A percentile compares a stretch with the other conserved stretches of the same genome.
Conservation (phyloP, 305 asterid genomes). For the Lippia alba region DNA sequence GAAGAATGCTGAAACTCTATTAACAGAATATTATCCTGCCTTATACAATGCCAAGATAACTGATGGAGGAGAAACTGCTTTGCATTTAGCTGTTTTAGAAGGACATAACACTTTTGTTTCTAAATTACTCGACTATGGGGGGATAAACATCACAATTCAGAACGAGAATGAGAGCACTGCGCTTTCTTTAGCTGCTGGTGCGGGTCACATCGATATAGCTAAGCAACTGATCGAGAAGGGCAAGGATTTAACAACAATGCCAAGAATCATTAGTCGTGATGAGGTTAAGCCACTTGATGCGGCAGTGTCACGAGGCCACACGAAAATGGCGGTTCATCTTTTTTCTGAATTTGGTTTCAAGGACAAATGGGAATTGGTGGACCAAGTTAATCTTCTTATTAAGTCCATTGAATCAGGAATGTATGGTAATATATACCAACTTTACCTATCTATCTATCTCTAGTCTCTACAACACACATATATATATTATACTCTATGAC, state of each 20-base stretch:
- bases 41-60: constrained; percentile 19
- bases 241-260: constrained; percentile 5
- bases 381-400: constrained; percentile 28
- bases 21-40: neutral
- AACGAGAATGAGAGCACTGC: constrained; percentile 35
- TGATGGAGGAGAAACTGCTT: constrained; percentile 40
- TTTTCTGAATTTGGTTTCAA: constrained; percentile 4
- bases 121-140: constrained; percentile 17
- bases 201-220: constrained; percentile 33
- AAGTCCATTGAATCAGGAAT: constrained; percentile 29
- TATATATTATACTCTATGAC: no score
- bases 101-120: constrained; percentile 28
- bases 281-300: constrained; percentile 38
- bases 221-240: neutral
- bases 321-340: constrained; percentile 26
- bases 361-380: neutral
- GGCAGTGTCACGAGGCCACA: constrained; percentile 37
- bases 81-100: constrained; percentile 36
- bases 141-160: neutral
- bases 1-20: constrained; percentile 15
- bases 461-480: neutral
- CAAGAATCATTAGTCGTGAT: neutral
- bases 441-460: constrained; percentile 3
- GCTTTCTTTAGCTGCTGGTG: constrained; percentile 41
- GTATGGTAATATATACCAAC: constrained; percentile 30